These are phyloP conservation scores for Leishmania tropica DNA, from an alignment of 208 protist genomes.

Conservation along the genomic window DNA sequence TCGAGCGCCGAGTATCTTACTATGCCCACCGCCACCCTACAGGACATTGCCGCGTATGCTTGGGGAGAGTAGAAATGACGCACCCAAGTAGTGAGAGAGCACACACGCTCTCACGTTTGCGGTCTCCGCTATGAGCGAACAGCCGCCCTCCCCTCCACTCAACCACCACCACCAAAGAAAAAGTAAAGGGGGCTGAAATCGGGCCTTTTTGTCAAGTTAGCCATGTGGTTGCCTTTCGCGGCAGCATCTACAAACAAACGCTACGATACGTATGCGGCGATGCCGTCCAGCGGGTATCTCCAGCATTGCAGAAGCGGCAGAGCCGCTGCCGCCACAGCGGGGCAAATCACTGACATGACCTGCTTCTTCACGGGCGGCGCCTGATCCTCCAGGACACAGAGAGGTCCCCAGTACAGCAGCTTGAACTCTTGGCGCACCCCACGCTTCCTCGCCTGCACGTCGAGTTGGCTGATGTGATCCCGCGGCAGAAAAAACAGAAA, in stretches of 20 bases:
- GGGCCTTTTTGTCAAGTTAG: background rate
- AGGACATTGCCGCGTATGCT: background rate
- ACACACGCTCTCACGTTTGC: background rate
- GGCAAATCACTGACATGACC: slow-evolving; percentile 35
- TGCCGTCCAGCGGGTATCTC: background rate
- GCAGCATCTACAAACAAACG: background rate
- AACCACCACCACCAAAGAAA: background rate
- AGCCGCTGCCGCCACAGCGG: slow-evolving; percentile 19
- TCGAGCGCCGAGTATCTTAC: background rate
- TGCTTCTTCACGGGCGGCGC: slow-evolving; percentile 34
- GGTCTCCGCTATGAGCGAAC: background rate
- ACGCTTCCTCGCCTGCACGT: slow-evolving; percentile 1
- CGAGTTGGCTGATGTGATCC: background rate
- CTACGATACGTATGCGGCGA: background rate
- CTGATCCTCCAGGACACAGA: slow-evolving; percentile 25
- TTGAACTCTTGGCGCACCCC: slow-evolving; percentile 24
- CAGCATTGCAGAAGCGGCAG: background rate
- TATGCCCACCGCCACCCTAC: background rate
- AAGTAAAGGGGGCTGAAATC: background rate
- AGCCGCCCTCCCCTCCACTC: too few relatives aligned
- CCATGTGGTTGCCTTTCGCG: background rate
- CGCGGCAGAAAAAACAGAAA: slow-evolving; percentile 28
- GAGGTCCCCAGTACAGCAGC: slow-evolving; percentile 29
- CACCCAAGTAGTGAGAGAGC: background rate
- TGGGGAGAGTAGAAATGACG: background rate